phyloP scores from a whole-genome alignment of 352 stramenopile genomes.

The Globisporangium parvum region DNA sequence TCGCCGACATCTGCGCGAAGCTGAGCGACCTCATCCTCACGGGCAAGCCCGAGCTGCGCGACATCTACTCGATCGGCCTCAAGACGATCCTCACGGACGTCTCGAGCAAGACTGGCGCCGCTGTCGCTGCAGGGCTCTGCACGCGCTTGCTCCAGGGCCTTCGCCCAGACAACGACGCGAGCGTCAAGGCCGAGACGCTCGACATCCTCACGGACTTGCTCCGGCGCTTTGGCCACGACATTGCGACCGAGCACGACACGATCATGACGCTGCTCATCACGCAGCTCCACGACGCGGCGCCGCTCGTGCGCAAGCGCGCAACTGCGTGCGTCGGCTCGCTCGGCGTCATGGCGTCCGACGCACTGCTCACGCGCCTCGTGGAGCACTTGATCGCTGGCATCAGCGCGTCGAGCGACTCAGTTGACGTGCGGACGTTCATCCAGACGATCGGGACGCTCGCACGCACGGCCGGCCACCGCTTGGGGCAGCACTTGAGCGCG shows the following conservation, averaged over 20 bases:
- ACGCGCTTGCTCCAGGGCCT: slow-evolving; percentile 63
- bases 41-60: slow-evolving; percentile 93
- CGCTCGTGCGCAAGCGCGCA: slow-evolving; percentile 94
- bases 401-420: slow-evolving; percentile 52
- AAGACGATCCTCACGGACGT: slow-evolving; percentile 96
- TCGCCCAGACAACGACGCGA: slow-evolving; percentile 57
- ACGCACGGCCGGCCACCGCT: slow-evolving; percentile 92
- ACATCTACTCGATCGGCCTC: slow-evolving; percentile 99
- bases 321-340: slow-evolving; percentile 94
- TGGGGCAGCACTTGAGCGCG: slow-evolving; percentile 92
- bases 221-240: slow-evolving; percentile 92
- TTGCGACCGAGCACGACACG: slow-evolving; percentile 80
- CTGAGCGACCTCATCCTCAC: slow-evolving; percentile 96
- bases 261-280: slow-evolving; percentile 88
- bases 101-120: slow-evolving; percentile 85
- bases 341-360: slow-evolving; percentile 93
- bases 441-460: slow-evolving; percentile 97
- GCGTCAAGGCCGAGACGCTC: slow-evolving; percentile 92
- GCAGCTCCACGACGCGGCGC: slow-evolving; percentile 75
- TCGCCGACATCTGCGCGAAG: slow-evolving; percentile 96
- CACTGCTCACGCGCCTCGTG: slow-evolving; percentile 90
- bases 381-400: slow-evolving; percentile 91
- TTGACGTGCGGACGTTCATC: slow-evolving; percentile 91
- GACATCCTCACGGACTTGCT: slow-evolving; percentile 97
- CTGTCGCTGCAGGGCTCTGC: slow-evolving; percentile 70